Conservation (phyloP, 495 filamentous ascomycete species). For the Bacidia rubella region DNA sequence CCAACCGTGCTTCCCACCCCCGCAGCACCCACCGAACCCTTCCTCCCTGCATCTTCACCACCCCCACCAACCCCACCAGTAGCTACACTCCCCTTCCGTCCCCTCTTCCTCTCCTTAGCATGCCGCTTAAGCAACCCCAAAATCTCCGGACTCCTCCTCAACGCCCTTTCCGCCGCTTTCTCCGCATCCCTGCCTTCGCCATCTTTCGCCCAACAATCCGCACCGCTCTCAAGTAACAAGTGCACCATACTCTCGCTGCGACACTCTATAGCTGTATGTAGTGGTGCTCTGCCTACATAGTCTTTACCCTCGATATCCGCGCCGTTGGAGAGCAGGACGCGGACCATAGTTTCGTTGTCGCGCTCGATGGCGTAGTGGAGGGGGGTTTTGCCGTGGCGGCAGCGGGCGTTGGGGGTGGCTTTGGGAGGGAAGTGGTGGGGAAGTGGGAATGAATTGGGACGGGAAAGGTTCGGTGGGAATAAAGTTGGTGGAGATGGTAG, state of each 20-base stretch:
- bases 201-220: conserved; percentile 12
- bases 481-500: conserved; percentile 10
- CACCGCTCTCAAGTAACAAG: conserved; percentile 11
- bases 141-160: conserved; percentile 15
- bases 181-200: conserved; percentile 8
- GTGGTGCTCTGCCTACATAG: conserved; percentile 12
- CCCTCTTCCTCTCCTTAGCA: conserved; percentile 8
- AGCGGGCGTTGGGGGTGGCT: conserved; percentile 10
- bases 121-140: conserved; percentile 8
- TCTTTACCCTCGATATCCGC: conserved; percentile 14
- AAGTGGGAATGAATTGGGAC: conserved; percentile 11
- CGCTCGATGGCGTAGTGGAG: conserved; percentile 17
- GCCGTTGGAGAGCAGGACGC: conserved; percentile 7
- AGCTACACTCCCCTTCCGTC: neutral
- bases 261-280: conserved; percentile 17
- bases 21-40: too few relatives aligned
- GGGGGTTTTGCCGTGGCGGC: conserved; percentile 9
- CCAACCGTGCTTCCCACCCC: too few relatives aligned
- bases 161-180: conserved; percentile 8
- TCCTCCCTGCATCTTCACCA: too few relatives aligned
- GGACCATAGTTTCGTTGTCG: conserved; percentile 8
- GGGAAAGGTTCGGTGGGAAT: conserved; percentile 8
- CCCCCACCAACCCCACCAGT: neutral
- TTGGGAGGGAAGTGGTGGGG: conserved; percentile 3
- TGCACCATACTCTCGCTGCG: conserved; percentile 13